These are phyloP conservation scores for Cornus kousa DNA, from an alignment of 148 eudicot genomes.

Conservation along the genomic window DNA sequence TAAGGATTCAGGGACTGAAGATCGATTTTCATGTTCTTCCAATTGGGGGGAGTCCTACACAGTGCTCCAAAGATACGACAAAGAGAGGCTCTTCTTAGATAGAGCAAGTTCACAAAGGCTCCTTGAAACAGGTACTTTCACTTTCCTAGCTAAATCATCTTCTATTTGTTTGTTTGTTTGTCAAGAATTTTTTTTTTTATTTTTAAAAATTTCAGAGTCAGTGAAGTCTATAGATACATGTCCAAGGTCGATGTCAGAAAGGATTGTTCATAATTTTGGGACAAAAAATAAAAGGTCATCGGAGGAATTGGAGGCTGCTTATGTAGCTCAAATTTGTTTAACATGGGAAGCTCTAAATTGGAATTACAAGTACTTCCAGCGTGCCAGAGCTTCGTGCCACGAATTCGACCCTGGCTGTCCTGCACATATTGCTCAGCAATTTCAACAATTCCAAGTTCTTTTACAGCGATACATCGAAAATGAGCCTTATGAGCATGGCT, in stretches of 20 bases:
- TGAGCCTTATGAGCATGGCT: conserved; percentile 84
- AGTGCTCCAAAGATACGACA: conserved; percentile 84
- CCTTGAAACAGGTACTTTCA: conserved; percentile 71
- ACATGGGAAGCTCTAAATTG: conserved; percentile 95
- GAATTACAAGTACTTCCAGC: conserved; percentile 70
- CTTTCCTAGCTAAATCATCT: background rate
- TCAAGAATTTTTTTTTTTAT: too few relatives aligned
- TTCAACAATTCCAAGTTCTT: conserved; percentile 86
- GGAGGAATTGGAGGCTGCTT: conserved; percentile 75
- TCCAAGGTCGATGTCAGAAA: conserved; percentile 85
- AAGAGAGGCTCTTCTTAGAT: conserved; percentile 77
- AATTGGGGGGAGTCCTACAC: conserved; percentile 97
- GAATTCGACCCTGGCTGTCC: conserved; percentile 68
- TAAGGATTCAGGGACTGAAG: conserved; percentile 70
- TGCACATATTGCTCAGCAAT: conserved; percentile 80
- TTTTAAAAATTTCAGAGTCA: conserved; percentile 52
- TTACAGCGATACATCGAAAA: conserved; percentile 77
- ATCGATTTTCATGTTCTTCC: conserved; percentile 92
- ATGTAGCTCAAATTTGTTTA: conserved; percentile 73
- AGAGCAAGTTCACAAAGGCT: conserved; percentile 83
- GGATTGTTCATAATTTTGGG: conserved; percentile 54
- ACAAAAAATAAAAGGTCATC: conserved; percentile 30
- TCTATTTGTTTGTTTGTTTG: too few relatives aligned
- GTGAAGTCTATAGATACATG: conserved; percentile 61
- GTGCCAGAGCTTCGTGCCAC: conserved; percentile 43